Conservation (phyloP, 257 asterid species). For the Solanum pinnatisectum region DNA sequence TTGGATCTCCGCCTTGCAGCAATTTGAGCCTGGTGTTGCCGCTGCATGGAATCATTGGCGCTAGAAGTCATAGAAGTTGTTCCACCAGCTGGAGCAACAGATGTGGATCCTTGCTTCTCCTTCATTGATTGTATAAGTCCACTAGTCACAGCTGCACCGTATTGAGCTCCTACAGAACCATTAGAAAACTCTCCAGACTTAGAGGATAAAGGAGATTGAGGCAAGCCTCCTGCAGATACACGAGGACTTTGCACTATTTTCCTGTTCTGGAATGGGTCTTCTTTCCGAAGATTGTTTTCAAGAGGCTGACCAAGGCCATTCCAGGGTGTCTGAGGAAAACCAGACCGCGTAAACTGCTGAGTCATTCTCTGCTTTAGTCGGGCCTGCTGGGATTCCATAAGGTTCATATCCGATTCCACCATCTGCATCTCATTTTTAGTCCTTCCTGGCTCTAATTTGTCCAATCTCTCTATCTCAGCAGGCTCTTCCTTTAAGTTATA, state of each 20-base stretch:
- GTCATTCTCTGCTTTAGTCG: slow-evolving; percentile 68
- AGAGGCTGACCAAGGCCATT: slow-evolving; percentile 62
- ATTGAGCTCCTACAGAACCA: slow-evolving; percentile 85
- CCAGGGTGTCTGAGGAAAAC: slow-evolving; percentile 70
- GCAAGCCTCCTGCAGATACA: slow-evolving; percentile 82
- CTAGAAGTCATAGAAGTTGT: slow-evolving; percentile 54
- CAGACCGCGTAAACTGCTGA: slow-evolving; percentile 51
- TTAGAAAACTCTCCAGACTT: slow-evolving; percentile 92
- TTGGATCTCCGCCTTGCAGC: slow-evolving; percentile 67
- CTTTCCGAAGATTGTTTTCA: slow-evolving; percentile 62
- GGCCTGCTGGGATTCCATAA: slow-evolving; percentile 54
- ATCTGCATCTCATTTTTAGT: slow-evolving; percentile 33
- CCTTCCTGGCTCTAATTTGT: slow-evolving; percentile 43
- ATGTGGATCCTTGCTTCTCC: slow-evolving; percentile 69
- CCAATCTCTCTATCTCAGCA: slow-evolving; percentile 62
- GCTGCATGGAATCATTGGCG: slow-evolving; percentile 68
- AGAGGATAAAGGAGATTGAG: slow-evolving; percentile 96
- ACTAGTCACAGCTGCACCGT: slow-evolving; percentile 66
- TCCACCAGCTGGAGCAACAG: slow-evolving; percentile 50
- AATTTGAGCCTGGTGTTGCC: slow-evolving; percentile 71
- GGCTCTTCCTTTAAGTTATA: slow-evolving; percentile 89
- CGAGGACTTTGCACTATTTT: slow-evolving; percentile 85
- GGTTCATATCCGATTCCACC: slow-evolving; percentile 43
- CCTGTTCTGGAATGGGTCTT: slow-evolving; percentile 66
- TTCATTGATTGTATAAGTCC: slow-evolving; percentile 56